Evolutionary conservation across 371 early-diverging fungal species (phyloP), one percentile per base, ranked within the genome.

Genomic region (Mucor indicus): DNA sequence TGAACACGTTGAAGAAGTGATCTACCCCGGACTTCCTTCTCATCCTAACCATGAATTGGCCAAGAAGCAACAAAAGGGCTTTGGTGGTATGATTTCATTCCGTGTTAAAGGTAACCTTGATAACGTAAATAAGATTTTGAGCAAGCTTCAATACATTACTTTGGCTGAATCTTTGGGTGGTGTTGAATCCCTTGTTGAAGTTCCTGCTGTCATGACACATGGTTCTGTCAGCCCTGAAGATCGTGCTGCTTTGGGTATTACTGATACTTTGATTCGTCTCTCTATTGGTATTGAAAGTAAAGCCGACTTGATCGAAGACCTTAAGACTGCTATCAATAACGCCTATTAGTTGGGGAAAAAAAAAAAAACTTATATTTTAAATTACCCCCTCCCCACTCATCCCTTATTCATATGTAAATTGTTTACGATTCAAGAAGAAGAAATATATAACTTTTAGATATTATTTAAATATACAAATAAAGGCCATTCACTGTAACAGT

Each of bases 21-120:
- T 91, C 64, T 92, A 92, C 66, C 93, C 93, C 20, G 95, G 95
- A 32, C 70, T 92, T 38, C 53, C 77, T 16, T 82, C 83, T 23
- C 95, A 94, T 70, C 83, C 80, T 24, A 89, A 92, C 66, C 92
- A 92, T 65, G 86, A 72, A 20, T 77, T 92, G 29, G 92, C 92
- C 43, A 80, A 80, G 69, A 66, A 69, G 1, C 93, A 94, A 62
- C 82, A 84, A 53, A 64, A 52, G 32, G 92, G 93, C 19, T 91
- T 85, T 54, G 92, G 92, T 57, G 92, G 93, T 44, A 92, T 94
- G 92, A 65, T 94, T 33, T 80, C 86, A 10, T 90, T 94, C 86
- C 80, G 88, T 36, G 74, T 91, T 61, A 84, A 85, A 68, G 89
- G 85, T 43, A 64, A 67, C 50, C 64, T 91, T 19, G 81, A 72